Base-by-base conservation (phyloP, 768 basidiomycete species). In the Boletus rufocinnamomeus region DNA sequence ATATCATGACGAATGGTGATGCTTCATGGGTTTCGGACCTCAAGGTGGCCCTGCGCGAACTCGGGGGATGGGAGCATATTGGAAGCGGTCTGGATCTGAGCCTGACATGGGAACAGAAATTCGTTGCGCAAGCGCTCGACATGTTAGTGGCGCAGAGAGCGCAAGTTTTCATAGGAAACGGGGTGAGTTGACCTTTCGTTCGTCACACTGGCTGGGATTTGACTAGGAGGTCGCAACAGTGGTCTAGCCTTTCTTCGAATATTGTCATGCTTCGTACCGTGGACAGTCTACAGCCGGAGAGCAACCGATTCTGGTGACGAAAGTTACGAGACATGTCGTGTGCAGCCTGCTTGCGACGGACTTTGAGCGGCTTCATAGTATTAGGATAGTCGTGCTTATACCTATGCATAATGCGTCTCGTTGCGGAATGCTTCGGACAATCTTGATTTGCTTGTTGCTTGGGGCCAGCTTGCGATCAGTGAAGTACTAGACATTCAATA, bases 141-240 rank as follows among this genome's bases (percentile, higher is more conserved):
- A 84, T 84, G 80, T 67, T 76, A 13, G 72, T 82, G 41, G 80
- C 77, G 2, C 67, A 75, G 57, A 69, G 72, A 52, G 80, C 80
- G 6, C 79, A 82, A 54, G 72, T 77, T 27, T 79, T 84, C 64
- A 69, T 82, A 38, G 82, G 81, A 8, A 83, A 84, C 48, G 82
- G 82, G 66, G 80, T 80, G 56, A 64, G 80, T 68, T 6, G 9
- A 47, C 14, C n/a, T 10, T 54, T 49, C 3, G 9, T 34, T 23
- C 4, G n/a, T 34, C 21, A 3, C n/a, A 17, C 16, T 11, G 19
- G 45, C 23, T 38, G 37, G 17, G 11, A 44, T 52, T 47, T 60
- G 45, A 61, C 55, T 32, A 10, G n/a, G 11, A 23, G 16, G 23
- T 47, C n/a, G 13, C 25, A 21, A 46, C 54, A 77, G 76, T 78